Percentiles rank a stretch among this genome's conserved stretches.
These are phyloP conservation scores for Raphanus raphanistrum DNA, from an alignment of 345 rosid species.

Conservation along the genomic window DNA sequence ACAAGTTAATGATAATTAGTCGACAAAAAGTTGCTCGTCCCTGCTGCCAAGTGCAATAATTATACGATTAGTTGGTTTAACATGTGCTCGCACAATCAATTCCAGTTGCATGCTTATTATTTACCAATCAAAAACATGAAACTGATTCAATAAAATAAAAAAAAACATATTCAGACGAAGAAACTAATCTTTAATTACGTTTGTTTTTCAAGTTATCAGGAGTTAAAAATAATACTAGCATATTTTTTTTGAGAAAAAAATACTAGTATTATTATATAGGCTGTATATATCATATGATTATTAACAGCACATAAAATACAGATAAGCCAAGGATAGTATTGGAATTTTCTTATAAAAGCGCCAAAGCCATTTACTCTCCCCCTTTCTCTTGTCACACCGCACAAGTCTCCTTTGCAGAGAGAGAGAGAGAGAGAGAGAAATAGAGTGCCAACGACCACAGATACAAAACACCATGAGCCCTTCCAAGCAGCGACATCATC, in stretches of 20 bases:
- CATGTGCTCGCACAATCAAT: background rate
- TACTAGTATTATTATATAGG: too few relatives aligned
- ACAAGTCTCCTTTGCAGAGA: conserved; percentile 8
- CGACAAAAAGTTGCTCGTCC: conserved; percentile 20
- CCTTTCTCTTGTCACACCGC: conserved; percentile 15
- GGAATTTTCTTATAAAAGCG: conserved; percentile 21
- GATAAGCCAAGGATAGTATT: conserved; percentile 4
- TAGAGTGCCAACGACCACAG: conserved; percentile 25
- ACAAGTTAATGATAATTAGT: background rate
- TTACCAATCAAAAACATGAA: conserved; percentile 1
- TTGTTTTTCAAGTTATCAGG: background rate
- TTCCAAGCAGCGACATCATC: conserved; percentile 47
- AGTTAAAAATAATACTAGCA: background rate
- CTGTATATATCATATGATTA: background rate
- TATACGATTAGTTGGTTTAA: background rate
- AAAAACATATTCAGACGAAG: background rate
- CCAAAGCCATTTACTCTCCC: conserved; percentile 25
- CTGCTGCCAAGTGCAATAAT: conserved; percentile 23
- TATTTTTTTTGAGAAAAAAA: too few relatives aligned
- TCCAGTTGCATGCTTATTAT: background rate
- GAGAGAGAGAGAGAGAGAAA: conserved; percentile 10
- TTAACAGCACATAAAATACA: conserved; percentile 30
- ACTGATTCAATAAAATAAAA: background rate
- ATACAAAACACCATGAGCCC: conserved; percentile 46
- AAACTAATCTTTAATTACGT: background rate